Evolutionary conservation across 768 basidiomycete species (phyloP), one percentile per base, ranked within the genome.

Genomic region (Kockovaella imperatae): DNA sequence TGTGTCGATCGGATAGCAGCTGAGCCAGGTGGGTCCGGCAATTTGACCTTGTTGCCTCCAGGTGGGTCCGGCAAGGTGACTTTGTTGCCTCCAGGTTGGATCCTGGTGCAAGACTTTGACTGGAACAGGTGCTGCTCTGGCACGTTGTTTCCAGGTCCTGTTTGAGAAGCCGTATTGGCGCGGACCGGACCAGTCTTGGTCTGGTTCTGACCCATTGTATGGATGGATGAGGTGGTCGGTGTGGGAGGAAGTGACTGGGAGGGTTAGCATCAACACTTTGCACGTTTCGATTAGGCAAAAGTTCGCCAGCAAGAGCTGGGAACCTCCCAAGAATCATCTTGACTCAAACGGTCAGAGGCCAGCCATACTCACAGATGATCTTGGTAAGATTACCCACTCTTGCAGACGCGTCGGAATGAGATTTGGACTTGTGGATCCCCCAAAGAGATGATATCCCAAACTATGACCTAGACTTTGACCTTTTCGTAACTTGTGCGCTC

Each of bases 171-270:
- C n/a, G n/a, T n/a, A n/a, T n/a, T n/a, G n/a, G n/a, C n/a, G n/a
- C n/a, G n/a, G n/a, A n/a, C n/a, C n/a, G n/a, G n/a, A n/a, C n/a
- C n/a, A n/a, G 25, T 6, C 40, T 42, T 42, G 20, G 40, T 42
- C 40, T 42, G 40, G 7, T 42, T 7, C 24, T 42, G 40, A 28
- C 40, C 40, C 40, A 42, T 42, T 38, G 11, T 42, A 42, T 6
- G 28, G 40, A 20, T 6, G 10, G 20, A 42, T 42, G 10, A 32
- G 31, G 10, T 32, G 31, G 10, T 32, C 31, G n/a, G 10, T 32
- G 8, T 5, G 10, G 5, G 25, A 42, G 40, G 21, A 26, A 28
- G 7, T 24, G 40, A 25, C 7, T 25, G 25, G 25, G 11, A 10
- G 18, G 24, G 40, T 42, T 18, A 28, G 40, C 18, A 23, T 32